Percentiles rank a stretch among this genome's conserved stretches.
Evolutionary conservation across 345 rosid genomes (phyloP).

Genomic region (Garcia nutans): DNA sequence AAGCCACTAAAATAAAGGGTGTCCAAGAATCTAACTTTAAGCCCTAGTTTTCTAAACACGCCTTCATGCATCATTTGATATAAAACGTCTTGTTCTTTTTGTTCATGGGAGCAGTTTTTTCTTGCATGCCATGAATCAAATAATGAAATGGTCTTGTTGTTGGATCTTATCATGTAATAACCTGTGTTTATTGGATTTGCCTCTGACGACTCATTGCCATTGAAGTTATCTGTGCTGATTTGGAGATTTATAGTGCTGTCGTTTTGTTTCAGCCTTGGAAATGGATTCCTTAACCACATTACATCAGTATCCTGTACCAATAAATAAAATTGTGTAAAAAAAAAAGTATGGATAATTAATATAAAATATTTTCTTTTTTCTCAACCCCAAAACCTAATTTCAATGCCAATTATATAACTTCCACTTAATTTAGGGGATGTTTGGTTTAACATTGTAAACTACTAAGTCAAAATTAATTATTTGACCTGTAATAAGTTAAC

Average conservation of each 20-base stretch:
- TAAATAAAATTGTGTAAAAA: too few species aligned
- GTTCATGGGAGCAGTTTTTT: slow-evolving; percentile 50
- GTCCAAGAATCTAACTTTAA: slow-evolving; percentile 47
- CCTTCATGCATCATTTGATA: slow-evolving; percentile 40
- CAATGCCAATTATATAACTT: too few species aligned
- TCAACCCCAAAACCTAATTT: too few species aligned
- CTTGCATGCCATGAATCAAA: slow-evolving; percentile 59
- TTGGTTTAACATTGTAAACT: too few species aligned
- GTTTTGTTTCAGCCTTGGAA: slow-evolving; percentile 33
- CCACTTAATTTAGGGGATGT: too few species aligned
- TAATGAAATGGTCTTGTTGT: slow-evolving; percentile 60
- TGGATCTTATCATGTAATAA: slow-evolving; percentile 62
- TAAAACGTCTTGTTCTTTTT: slow-evolving; percentile 79
- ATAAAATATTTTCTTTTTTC: too few species aligned
- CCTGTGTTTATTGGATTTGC: slow-evolving; percentile 59
- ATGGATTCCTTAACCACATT: slow-evolving; percentile 75
- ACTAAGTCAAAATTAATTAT: too few species aligned
- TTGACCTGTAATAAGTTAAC: too few species aligned
- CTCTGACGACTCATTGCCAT: slow-evolving; percentile 33
- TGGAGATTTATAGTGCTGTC: slow-evolving; percentile 50
- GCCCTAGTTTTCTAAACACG: slow-evolving; percentile 31
- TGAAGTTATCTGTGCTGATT: slow-evolving; percentile 54
- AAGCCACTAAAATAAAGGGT: slow-evolving; percentile 73
- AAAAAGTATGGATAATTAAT: neutral
- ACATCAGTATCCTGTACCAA: slow-evolving; percentile 64